Base-by-base conservation (phyloP, 176 grass and related monocot genomes). In the Hsuehochloa calcarea region DNA sequence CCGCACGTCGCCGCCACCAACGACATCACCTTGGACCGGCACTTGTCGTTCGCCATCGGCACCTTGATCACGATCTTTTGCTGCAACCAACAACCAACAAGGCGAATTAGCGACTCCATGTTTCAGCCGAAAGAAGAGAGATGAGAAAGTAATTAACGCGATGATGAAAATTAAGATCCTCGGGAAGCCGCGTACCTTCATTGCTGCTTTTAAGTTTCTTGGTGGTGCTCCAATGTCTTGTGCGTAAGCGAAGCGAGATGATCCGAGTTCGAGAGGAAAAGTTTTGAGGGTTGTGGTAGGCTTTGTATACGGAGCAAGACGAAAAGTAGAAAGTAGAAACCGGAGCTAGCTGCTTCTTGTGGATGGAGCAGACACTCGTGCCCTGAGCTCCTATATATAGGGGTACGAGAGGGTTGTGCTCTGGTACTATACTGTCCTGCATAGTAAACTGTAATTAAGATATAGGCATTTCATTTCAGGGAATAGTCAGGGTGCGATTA, bases 31-130 rank as follows among this genome's bases (percentile, higher is more conserved):
- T 90, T 94, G 31, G 73, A 64, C 13, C 89, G 85, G 67, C 92
- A 90, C 80, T 61, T 92, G 15, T 85, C 70, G 83, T 46, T 64
- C 17, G 16, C 0, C 87, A 94, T 94, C 19, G 54, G 8, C 65
- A 94, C 85, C 88, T 72, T 89, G 68, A 97, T 90, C 38, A 90
- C 87, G 27, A 97, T 90, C 81, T 90, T 88, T 8, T 87, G 77
- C 94, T 74, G 71, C 71, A 74, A 34, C 61, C 16, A 41, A 8
- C 40, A 41, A 41, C 38, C 31, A 49, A 49, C 23, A 16, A 26
- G 1, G 25, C 60, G 8, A 3, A 46, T 22, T 22, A 15, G n/a
- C 12, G 8, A 8, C 55, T 8, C 41, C 1, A 49, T 50, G 44
- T 15, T 50, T 73, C 70, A 50, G 70, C 26, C 45, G 14, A 73